Conservation (phyloP, 2,329 filamentous ascomycete genomes). For the Sporothrix pseudoabietina region DNA sequence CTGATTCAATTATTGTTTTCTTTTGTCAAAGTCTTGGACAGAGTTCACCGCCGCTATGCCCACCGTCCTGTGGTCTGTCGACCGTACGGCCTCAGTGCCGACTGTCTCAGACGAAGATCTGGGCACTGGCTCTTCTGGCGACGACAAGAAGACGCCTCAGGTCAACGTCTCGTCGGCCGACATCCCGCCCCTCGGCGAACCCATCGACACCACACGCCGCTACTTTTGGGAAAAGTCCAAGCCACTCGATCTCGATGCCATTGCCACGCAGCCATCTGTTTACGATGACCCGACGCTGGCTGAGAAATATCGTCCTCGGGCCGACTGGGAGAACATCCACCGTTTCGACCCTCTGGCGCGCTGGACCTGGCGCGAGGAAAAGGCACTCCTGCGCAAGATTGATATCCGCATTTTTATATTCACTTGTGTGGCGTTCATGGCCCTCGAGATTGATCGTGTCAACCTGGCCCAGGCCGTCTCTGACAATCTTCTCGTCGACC, state of each 20-base stretch:
- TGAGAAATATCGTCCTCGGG: constrained; percentile 41
- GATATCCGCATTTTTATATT: constrained; percentile 48
- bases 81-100: not conserved
- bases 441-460: constrained; percentile 53
- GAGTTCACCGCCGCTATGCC: not conserved
- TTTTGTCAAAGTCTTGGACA: not conserved
- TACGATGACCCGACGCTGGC: constrained; percentile 45
- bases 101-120: constrained; percentile 19
- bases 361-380: constrained; percentile 49
- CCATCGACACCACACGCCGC: constrained; percentile 36
- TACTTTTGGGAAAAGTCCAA: constrained; percentile 42
- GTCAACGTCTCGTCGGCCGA: not conserved
- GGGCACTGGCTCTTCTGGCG: constrained; percentile 21
- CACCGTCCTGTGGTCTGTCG: constrained; percentile 19
- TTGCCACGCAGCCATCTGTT: constrained; percentile 44
- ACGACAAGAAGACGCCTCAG: constrained; percentile 26
- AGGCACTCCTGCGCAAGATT: constrained; percentile 50
- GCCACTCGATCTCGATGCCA: constrained; percentile 40
- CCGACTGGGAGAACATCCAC: constrained; percentile 46
- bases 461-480: constrained; percentile 53
- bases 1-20: not conserved
- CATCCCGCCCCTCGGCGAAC: constrained; percentile 39
- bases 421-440: constrained; percentile 53
- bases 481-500: constrained; percentile 51
- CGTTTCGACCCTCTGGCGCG: constrained; percentile 51